Evolutionary conservation across 2,329 filamentous ascomycete genomes (phyloP), one percentile per base, ranked within the genome.

Genomic region (Metarhizium anisopliae): DNA sequence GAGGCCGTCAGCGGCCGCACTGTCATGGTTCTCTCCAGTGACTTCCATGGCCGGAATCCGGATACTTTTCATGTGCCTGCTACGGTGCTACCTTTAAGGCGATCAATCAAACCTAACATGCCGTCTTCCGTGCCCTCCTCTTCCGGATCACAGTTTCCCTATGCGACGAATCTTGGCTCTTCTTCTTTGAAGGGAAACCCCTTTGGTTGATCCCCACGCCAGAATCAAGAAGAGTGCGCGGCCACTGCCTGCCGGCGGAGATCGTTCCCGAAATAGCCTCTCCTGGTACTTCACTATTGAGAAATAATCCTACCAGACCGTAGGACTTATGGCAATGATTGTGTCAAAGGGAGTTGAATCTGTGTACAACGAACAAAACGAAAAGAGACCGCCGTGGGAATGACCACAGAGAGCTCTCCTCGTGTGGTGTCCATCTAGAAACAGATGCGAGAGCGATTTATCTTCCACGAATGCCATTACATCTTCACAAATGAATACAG

Each of bases 371-470:
- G 72, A 65, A 56, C 78, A 74, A 3, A 80, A 66, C 0, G 70
- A 65, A 50, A 79, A 79, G 0, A 80, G 64, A 0, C 75, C 77
- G 2, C 75, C 76, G 30, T 76, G 77, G 0, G 76, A 79, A 56
- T 80, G 77, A 0, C 77, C 77, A 45, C 72, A 78, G 1, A 80
- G 64, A 0, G 73, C 77, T 51, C 73, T 74, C 29, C 69, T 68
- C 2, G 65, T 62, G 16, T 70, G 67, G 61, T 66, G 55, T 66
- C 35, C 25, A 6, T 25, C 16, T n/a, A 75, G 30, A 58, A 65
- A 30, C 16, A 63, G 47, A 42, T 63, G 51, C 3, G 63, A 58
- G 56, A 69, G 67, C 10, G 68, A 60, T 10, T 52, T 59, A 2
- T 56, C 42, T 25, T 68, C 59, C 7, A 68, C 56, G 58, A 70